These are phyloP conservation scores for Kewa caespitosa DNA, from an alignment of 179 eudicot genomes.

Conservation along the genomic window DNA sequence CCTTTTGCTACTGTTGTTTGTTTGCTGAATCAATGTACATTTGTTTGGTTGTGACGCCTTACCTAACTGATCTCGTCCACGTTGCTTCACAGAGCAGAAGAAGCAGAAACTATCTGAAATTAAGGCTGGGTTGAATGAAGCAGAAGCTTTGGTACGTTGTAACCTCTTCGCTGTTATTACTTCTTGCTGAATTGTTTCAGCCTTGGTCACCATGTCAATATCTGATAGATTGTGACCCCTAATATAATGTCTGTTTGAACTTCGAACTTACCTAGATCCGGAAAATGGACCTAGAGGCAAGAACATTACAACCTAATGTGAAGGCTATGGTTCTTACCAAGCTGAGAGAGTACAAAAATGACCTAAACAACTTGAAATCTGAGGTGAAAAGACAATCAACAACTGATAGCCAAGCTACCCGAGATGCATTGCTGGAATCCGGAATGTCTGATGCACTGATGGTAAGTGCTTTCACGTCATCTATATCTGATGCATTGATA, in stretches of 20 bases:
- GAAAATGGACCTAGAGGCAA: conserved; percentile 74
- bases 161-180: conserved; percentile 7
- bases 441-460: conserved; percentile 50
- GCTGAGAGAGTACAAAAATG: conserved; percentile 62
- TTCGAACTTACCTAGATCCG: conserved; percentile 39
- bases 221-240: background rate
- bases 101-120: conserved; percentile 61
- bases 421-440: conserved; percentile 59
- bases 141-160: conserved; percentile 54
- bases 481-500: background rate
- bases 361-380: conserved; percentile 53
- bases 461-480: conserved; percentile 27
- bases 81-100: conserved; percentile 55
- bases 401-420: conserved; percentile 45
- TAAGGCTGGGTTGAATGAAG: conserved; percentile 50
- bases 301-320: conserved; percentile 49
- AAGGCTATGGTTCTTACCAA: conserved; percentile 56
- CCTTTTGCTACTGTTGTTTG: background rate
- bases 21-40: background rate
- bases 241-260: background rate
- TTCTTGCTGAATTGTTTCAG: background rate
- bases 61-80: background rate
- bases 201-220: background rate
- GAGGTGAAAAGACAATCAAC: conserved; percentile 51
- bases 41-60: background rate